Conservation (phyloP, 2,329 filamentous ascomycete genomes). For the Alternaria gansuensis region DNA sequence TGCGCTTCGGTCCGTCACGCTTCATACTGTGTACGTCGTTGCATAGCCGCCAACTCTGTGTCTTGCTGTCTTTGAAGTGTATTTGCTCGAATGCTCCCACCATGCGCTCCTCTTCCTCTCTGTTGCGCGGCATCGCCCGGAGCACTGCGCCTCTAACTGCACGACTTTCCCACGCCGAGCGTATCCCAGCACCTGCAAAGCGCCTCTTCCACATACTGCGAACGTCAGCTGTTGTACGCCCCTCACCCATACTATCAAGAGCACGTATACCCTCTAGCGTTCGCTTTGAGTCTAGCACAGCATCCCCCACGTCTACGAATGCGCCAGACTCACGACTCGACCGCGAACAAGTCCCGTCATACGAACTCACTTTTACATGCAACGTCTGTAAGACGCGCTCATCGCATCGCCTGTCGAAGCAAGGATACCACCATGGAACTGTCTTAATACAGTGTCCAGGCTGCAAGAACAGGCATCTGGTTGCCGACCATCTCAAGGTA, state of each 20-base stretch:
- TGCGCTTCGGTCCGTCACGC: slow-evolving; percentile 1
- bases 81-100: background rate
- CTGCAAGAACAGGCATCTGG: slow-evolving; percentile 88
- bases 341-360: slow-evolving; percentile 68
- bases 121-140: slow-evolving; percentile 38
- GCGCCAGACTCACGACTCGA: slow-evolving; percentile 49
- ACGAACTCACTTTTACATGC: slow-evolving; percentile 92
- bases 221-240: slow-evolving; percentile 36
- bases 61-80: background rate
- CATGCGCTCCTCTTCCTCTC: slow-evolving; percentile 40
- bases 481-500: slow-evolving; percentile 84
- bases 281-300: slow-evolving; percentile 42
- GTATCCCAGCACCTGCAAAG: slow-evolving; percentile 38
- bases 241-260: slow-evolving; percentile 24
- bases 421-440: slow-evolving; percentile 91
- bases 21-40: slow-evolving; percentile 9
- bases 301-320: slow-evolving; percentile 39
- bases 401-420: slow-evolving; percentile 87
- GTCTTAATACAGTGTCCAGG: slow-evolving; percentile 87
- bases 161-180: slow-evolving; percentile 25
- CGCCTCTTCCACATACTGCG: slow-evolving; percentile 43
- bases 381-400: slow-evolving; percentile 81
- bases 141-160: slow-evolving; percentile 27
- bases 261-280: slow-evolving; percentile 20
- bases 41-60: background rate